phyloP scores from a whole-genome alignment of 257 asterid genomes.

The Fraxinus anomala region DNA sequence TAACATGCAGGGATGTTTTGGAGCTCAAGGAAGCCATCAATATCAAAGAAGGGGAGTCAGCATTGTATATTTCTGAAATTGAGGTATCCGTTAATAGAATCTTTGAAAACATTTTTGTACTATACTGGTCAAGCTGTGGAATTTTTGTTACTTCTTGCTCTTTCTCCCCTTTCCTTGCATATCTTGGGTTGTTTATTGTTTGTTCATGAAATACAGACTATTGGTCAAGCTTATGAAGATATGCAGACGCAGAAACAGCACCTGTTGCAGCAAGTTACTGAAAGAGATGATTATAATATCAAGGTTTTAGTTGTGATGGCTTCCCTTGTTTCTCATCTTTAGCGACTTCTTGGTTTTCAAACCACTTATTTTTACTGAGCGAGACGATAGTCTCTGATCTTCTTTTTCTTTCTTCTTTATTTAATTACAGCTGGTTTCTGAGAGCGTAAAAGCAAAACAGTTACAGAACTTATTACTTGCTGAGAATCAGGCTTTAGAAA shows the following conservation, averaged over 20 bases:
- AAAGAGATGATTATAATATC: conserved; percentile 86
- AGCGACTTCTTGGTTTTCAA: not conserved
- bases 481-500: conserved; percentile 61
- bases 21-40: conserved; percentile 90
- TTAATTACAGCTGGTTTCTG: conserved; percentile 81
- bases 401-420: conserved; percentile 23
- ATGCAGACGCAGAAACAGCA: conserved; percentile 97
- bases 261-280: conserved; percentile 77
- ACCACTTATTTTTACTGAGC: conserved; percentile 15
- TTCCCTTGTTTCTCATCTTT: conserved; percentile 6
- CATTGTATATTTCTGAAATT: conserved; percentile 83
- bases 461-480: conserved; percentile 64
- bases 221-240: conserved; percentile 99
- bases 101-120: conserved; percentile 8
- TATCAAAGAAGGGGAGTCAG: conserved; percentile 83
- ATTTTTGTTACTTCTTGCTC: not conserved
- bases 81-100: conserved; percentile 55
- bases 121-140: conserved; percentile 8
- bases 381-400: conserved; percentile 17
- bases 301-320: conserved; percentile 51
- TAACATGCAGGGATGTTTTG: conserved; percentile 73
- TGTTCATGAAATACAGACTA: conserved; percentile 59
- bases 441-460: conserved; percentile 92
- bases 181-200: conserved; percentile 25
- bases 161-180: conserved; percentile 25